Evolutionary conservation across 2,329 filamentous ascomycete genomes (phyloP), one percentile per base, ranked within the genome.

Genomic region (Malbranchea zuffiana): DNA sequence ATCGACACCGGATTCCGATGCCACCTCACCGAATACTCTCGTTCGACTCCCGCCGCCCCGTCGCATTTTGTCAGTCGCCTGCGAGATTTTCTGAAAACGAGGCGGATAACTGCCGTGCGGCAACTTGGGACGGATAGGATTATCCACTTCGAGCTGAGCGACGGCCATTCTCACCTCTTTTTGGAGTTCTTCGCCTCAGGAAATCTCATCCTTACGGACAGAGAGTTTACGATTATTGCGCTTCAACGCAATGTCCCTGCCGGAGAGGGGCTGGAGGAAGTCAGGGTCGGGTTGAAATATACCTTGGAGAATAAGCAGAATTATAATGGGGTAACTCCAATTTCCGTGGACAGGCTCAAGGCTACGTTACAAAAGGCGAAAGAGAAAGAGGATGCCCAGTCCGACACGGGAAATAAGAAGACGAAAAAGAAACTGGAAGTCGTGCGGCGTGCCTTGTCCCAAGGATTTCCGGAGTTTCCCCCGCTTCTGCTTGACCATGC

Each of bases 181-280:
- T 66, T 98, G 18, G 90, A 98, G 62, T 98, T 98, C 64, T 98
- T 94, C 56, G 88, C 90, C 1, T 82, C 83, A 35, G 90, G 90
- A 30, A 98, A 98, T 55, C 80, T 98, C 43, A 84, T 98, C 43
- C 69, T 98, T 36, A 94, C 90, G 2, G 86, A 96, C 54, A 72
- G 71, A 34, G 79, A 92, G 16, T 66, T 87, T 35, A 90, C 80
- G 44, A 87, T 96, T 38, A 58, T 96, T 23, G 77, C 82, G 0
- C 63, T 98, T 13, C 67, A 90, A 47, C 76, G 90, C 38, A 79
- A 81, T 45, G 88, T 96, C 1, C 67, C 75, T 3, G 82, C 86
- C 49, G 82, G 80, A 2, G 80, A 82, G 35, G 81, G 82, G n/a
- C 80, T 93, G 52, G 87, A 94, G 52, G 77, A 82, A 27, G 76